These are phyloP conservation scores for Talaromyces sp. DNA, from an alignment of 2,329 filamentous ascomycete genomes.

Conservation along the genomic window DNA sequence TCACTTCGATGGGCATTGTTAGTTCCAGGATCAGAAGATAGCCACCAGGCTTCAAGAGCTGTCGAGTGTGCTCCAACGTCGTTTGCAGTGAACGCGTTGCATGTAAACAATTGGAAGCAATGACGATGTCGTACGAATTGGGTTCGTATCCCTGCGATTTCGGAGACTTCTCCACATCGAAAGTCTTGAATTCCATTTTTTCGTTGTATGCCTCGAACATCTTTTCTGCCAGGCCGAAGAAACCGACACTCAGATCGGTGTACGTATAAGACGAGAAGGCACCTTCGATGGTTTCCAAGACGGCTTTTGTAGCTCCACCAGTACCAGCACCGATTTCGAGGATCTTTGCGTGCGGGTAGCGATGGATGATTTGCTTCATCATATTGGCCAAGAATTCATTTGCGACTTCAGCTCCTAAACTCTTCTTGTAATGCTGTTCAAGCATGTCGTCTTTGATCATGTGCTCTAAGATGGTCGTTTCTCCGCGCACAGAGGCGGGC, in stretches of 20 bases:
- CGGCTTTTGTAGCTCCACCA: conserved; percentile 37
- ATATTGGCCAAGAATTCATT: conserved; percentile 21
- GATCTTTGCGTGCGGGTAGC: conserved; percentile 42
- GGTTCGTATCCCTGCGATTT: conserved; percentile 29
- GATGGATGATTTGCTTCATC: conserved; percentile 36
- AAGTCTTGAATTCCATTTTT: conserved; percentile 25
- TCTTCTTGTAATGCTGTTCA: conserved; percentile 31
- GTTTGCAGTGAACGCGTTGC: conserved; percentile 26
- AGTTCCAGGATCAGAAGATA: conserved; percentile 46
- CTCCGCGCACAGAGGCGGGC: conserved; percentile 32
- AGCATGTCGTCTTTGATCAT: conserved; percentile 37
- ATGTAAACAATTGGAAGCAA: conserved; percentile 35
- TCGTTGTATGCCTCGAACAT: conserved; percentile 1
- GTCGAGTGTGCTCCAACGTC: conserved; percentile 26
- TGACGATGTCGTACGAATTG: conserved; percentile 30
- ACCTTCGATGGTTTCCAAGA: conserved; percentile 31
- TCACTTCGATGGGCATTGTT: conserved; percentile 13
- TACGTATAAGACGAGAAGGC: conserved; percentile 19
- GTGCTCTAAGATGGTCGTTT: conserved; percentile 38
- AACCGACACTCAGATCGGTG: conserved; percentile 24
- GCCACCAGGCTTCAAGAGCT: conserved; percentile 40
- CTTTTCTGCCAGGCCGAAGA: conserved; percentile 20
- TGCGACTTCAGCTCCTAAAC: conserved; percentile 20
- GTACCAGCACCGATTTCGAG: too few relatives aligned
- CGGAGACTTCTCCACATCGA: conserved; percentile 30